Evolutionary conservation across 192 early-diverging fungal genomes (phyloP).

Genomic region (Coemansia sp.): DNA sequence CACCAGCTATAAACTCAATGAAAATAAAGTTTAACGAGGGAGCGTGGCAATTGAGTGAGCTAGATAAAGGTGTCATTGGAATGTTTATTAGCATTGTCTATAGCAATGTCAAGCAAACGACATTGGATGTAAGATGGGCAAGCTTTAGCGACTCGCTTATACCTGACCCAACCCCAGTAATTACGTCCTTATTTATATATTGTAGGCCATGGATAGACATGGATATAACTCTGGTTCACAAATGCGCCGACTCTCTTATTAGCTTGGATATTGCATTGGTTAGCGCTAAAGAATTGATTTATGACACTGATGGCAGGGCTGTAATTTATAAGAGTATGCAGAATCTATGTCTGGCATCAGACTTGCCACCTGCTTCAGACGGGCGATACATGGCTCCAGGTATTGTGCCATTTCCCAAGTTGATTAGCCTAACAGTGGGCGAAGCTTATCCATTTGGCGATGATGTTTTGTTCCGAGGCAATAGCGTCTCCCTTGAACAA

Average conservation of each 20-base stretch:
- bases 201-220: not conserved
- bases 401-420: slow-evolving; percentile 2
- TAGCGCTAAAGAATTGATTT: not conserved
- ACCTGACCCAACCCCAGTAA: not conserved
- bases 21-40: not conserved
- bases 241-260: not conserved
- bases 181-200: not conserved
- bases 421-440: not conserved
- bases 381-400: not conserved
- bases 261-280: not conserved
- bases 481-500: not conserved
- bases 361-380: no score
- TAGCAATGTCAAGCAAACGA: not conserved
- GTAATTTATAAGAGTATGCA: not conserved
- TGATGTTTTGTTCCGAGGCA: slow-evolving; percentile 16
- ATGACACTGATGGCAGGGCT: not conserved
- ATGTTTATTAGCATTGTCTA: not conserved
- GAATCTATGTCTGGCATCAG: not conserved
- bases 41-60: not conserved
- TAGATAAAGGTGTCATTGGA: not conserved
- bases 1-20: not conserved
- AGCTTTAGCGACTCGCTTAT: not conserved
- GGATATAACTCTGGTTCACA: not conserved
- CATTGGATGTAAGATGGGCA: not conserved
- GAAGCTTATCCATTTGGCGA: not conserved